Conservation (phyloP, 331 rosid species). For the Acacia concinna region DNA sequence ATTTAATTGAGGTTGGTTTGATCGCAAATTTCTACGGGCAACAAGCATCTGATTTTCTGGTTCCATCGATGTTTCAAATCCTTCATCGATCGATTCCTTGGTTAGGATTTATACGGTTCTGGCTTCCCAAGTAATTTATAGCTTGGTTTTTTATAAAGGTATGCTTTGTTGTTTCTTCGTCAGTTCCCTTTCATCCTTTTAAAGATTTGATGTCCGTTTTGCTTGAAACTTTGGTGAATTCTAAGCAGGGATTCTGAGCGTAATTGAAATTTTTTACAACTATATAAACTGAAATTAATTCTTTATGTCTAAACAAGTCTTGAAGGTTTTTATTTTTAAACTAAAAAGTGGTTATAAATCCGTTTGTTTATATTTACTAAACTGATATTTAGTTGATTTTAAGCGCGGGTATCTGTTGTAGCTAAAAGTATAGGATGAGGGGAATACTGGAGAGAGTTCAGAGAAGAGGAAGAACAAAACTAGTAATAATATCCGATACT, state of each 20-base stretch:
- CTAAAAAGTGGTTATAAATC: no score
- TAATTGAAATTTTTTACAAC: neutral
- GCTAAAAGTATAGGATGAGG: no score
- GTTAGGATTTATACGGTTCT: slow-evolving; percentile 35
- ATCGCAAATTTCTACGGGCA: slow-evolving; percentile 26
- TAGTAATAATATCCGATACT: neutral
- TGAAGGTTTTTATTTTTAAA: no score
- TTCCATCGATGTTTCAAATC: slow-evolving; percentile 36
- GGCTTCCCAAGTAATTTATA: slow-evolving; percentile 32
- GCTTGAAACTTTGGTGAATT: neutral
- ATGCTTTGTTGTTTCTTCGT: slow-evolving; percentile 16
- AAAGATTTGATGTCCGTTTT: slow-evolving; percentile 18
- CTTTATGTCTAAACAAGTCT: neutral
- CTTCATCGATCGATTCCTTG: slow-evolving; percentile 42
- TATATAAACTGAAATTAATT: no score
- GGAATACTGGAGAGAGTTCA: neutral
- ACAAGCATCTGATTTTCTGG: slow-evolving; percentile 22
- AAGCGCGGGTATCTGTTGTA: no score
- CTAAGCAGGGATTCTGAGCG: neutral
- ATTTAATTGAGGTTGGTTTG: slow-evolving; percentile 29
- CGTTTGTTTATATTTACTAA: neutral
- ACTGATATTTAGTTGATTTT: neutral
- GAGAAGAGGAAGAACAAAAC: neutral
- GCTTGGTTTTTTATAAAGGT: slow-evolving; percentile 31
- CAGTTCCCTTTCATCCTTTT: neutral